Percentiles rank a stretch among this genome's conserved stretches.
Conservation (phyloP, 192 early-diverging fungal species). For the Mortierella claussenii region DNA sequence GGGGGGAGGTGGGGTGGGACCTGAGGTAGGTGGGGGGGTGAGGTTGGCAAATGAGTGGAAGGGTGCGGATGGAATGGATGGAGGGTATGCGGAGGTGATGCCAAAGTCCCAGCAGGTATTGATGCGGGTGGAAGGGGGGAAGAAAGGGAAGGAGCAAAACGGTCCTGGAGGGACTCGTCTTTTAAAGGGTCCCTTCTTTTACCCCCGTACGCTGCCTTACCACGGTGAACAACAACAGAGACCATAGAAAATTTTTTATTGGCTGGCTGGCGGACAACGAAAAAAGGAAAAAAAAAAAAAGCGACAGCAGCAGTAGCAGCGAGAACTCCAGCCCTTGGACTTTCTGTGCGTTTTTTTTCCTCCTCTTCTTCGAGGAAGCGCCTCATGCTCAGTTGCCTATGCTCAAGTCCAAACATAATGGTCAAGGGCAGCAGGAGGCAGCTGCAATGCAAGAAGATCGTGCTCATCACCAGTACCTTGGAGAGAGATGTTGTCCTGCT, state of each 20-base stretch:
- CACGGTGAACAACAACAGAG: background rate
- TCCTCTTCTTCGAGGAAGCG: background rate
- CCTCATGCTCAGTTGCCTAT: too few species aligned
- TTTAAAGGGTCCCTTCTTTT: slow-evolving; percentile 3
- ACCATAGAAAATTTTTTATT: slow-evolving; percentile 2
- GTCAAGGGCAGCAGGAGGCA: too few species aligned
- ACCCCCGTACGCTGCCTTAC: too few species aligned
- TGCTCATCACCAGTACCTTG: too few species aligned
- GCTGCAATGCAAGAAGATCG: too few species aligned
- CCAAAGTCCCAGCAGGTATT: slow-evolving; percentile 33
- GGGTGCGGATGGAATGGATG: slow-evolving; percentile 15
- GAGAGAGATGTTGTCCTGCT: too few species aligned
- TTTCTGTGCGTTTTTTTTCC: background rate
- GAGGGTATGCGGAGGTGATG: slow-evolving; percentile 26
- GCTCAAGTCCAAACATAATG: too few species aligned
- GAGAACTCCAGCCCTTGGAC: too few species aligned
- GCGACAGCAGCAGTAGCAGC: background rate
- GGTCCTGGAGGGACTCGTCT: background rate
- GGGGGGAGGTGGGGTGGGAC: slow-evolving; percentile 11
- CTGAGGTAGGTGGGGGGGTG: background rate
- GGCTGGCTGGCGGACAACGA: too few species aligned
- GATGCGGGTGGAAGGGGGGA: slow-evolving; percentile 41
- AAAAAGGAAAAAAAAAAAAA: background rate
- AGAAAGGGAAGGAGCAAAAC: slow-evolving; percentile 42
- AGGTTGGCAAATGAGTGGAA: slow-evolving; percentile 28